A percentile compares a stretch with the other conserved stretches of the same genome.
Conservation (phyloP, 805 yeast species). For the Metschnikowia rubicola region DNA sequence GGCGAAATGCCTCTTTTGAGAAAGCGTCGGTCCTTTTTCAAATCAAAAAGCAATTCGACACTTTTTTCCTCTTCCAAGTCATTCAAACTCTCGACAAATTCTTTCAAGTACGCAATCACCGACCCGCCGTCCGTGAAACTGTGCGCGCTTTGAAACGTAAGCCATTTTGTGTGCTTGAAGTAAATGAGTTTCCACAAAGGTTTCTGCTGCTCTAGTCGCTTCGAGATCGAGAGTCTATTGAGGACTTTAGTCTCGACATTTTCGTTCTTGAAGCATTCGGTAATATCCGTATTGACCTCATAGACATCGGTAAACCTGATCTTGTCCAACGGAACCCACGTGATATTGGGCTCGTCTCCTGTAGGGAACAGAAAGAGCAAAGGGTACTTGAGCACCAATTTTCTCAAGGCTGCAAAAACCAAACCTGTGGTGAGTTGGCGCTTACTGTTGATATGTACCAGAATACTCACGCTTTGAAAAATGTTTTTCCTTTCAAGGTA, state of each 20-base stretch:
- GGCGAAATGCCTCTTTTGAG: conserved; percentile 8
- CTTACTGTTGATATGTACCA: conserved; percentile 3
- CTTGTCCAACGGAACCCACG: conserved; percentile 6
- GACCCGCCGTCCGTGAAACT: conserved; percentile 12
- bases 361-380: conserved; percentile 6
- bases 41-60: conserved; percentile 1
- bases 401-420: conserved; percentile 7
- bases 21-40: conserved; percentile 4
- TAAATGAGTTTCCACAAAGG: conserved; percentile 10
- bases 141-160: conserved; percentile 9
- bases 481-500: conserved; percentile 7
- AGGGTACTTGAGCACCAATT: conserved; percentile 9
- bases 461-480: conserved; percentile 7
- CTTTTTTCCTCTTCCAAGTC: background rate
- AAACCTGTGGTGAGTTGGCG: background rate
- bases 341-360: conserved; percentile 7
- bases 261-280: background rate
- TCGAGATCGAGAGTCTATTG: conserved; percentile 1
- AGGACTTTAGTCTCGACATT: background rate
- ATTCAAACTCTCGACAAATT: conserved; percentile 8
- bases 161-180: conserved; percentile 6
- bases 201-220: background rate
- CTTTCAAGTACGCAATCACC: conserved; percentile 8
- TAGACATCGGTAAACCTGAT: conserved; percentile 7
- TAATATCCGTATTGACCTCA: background rate